These are phyloP conservation scores for Dioscorea zingiberensis DNA, from an alignment of 106 monocot species.

Conservation along the genomic window DNA sequence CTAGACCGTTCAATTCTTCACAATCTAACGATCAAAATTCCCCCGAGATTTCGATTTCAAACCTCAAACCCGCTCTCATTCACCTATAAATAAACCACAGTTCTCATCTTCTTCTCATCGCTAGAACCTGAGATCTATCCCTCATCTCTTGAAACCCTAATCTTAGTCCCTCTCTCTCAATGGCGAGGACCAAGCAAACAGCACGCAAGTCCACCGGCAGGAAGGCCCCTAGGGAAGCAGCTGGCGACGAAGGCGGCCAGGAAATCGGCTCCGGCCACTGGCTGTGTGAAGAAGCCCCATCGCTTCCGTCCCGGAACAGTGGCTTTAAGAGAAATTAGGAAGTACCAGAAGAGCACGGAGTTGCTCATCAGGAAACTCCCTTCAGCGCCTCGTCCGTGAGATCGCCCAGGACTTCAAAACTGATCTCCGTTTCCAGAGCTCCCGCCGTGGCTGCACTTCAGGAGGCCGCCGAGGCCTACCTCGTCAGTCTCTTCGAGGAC, in stretches of 20 bases:
- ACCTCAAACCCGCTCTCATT: background rate
- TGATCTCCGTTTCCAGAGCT: conserved; percentile 60
- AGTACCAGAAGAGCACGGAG: conserved; percentile 66
- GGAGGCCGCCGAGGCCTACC: conserved; percentile 75
- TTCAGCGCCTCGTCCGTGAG: conserved; percentile 59
- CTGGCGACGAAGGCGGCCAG: conserved; percentile 12
- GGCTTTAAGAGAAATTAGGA: conserved; percentile 31
- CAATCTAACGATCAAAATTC: conserved; percentile 10
- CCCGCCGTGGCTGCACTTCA: conserved; percentile 68
- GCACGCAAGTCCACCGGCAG: conserved; percentile 12
- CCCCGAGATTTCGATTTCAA: background rate
- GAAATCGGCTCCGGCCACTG: conserved; percentile 14
- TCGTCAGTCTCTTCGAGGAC: conserved; percentile 75
- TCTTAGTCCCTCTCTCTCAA: background rate
- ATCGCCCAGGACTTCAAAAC: conserved; percentile 80
- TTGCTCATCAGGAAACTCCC: conserved; percentile 48
- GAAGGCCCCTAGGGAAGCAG: conserved; percentile 14
- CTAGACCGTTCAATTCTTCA: background rate
- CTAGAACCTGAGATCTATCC: too few species aligned
- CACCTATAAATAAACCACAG: background rate
- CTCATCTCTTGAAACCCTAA: too few species aligned
- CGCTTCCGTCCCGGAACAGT: conserved; percentile 10
- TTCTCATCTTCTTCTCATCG: too few species aligned
- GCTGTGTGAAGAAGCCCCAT: conserved; percentile 11
- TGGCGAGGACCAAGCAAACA: conserved; percentile 12